A percentile compares a stretch with the other conserved stretches of the same genome.
Conservation (phyloP, 257 asterid species). For the Solanum etuberosum region DNA sequence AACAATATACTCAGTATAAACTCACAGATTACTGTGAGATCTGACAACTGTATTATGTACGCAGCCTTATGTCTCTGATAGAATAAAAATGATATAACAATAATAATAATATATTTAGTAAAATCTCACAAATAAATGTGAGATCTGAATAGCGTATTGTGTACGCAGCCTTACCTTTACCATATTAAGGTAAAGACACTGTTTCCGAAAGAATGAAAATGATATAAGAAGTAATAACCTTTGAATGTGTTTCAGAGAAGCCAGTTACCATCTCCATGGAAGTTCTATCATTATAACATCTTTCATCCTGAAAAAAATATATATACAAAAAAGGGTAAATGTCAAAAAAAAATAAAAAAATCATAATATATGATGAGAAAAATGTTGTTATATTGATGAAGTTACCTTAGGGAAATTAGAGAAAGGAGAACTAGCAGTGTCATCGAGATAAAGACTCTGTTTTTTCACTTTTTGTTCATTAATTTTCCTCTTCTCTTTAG, state of each 20-base stretch:
- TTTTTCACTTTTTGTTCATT: conserved; percentile 11
- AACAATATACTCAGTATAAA: background rate
- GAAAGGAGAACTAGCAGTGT: conserved; percentile 81
- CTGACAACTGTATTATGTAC: background rate
- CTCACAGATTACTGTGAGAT: background rate
- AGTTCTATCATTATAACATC: conserved; percentile 14
- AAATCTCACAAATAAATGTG: background rate
- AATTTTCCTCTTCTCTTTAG: conserved; percentile 11
- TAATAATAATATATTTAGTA: background rate
- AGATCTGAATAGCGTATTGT: background rate
- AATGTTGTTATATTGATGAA: background rate
- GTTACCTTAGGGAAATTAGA: conserved; percentile 42
- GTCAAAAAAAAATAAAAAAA: background rate
- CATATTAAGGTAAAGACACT: background rate
- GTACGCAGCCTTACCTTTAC: background rate
- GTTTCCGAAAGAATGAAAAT: background rate
- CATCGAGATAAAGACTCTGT: conserved; percentile 55
- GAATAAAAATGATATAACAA: background rate
- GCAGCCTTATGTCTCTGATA: background rate
- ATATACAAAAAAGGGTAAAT: background rate
- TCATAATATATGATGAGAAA: background rate
- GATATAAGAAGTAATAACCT: conserved; percentile 20
- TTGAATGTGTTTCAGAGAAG: conserved; percentile 30
- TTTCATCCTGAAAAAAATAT: conserved; percentile 33
- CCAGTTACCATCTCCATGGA: conserved; percentile 24